These are phyloP conservation scores for Wilcoxina mikolae DNA, from an alignment of 495 filamentous ascomycete species.

Conservation along the genomic window DNA sequence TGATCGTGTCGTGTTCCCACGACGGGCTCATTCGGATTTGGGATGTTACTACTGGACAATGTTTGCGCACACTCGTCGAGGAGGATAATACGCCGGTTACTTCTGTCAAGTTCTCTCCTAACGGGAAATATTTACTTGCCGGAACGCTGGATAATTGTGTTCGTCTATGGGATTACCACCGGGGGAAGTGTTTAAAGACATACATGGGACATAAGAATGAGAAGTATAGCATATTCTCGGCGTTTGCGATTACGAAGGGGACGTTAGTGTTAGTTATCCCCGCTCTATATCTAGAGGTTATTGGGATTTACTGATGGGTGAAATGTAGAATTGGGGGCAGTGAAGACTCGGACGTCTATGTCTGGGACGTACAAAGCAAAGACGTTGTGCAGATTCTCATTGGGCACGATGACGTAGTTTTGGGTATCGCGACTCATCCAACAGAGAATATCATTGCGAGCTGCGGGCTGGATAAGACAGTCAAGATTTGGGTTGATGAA, in stretches of 20 bases:
- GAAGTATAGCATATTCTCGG: slow-evolving; percentile 66
- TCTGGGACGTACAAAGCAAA: slow-evolving; percentile 85
- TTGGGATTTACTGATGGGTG: neutral
- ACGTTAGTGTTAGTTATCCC: slow-evolving; percentile 20
- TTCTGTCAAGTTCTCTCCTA: slow-evolving; percentile 82
- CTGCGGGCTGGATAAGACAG: slow-evolving; percentile 47
- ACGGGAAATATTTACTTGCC: slow-evolving; percentile 80
- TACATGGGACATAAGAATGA: slow-evolving; percentile 86
- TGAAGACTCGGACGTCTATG: slow-evolving; percentile 68
- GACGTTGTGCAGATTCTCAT: slow-evolving; percentile 57
- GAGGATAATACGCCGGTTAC: slow-evolving; percentile 89
- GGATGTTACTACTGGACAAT: slow-evolving; percentile 93
- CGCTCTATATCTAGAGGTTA: neutral
- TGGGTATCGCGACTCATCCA: slow-evolving; percentile 62
- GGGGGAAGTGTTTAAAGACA: slow-evolving; percentile 80
- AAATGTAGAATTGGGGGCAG: slow-evolving; percentile 48
- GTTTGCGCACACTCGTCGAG: slow-evolving; percentile 82
- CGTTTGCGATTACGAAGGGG: slow-evolving; percentile 51
- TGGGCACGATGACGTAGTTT: slow-evolving; percentile 65
- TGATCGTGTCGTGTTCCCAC: slow-evolving; percentile 75
- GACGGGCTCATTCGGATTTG: slow-evolving; percentile 89
- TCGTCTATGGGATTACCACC: slow-evolving; percentile 85
- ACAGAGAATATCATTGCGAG: slow-evolving; percentile 39
- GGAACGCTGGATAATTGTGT: slow-evolving; percentile 83
- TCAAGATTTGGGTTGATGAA: slow-evolving; percentile 43